Percentiles rank a stretch among this genome's conserved stretches.
Conservation (phyloP, 1,284 basidiomycete genomes). For the Naganishia cerealis region DNA sequence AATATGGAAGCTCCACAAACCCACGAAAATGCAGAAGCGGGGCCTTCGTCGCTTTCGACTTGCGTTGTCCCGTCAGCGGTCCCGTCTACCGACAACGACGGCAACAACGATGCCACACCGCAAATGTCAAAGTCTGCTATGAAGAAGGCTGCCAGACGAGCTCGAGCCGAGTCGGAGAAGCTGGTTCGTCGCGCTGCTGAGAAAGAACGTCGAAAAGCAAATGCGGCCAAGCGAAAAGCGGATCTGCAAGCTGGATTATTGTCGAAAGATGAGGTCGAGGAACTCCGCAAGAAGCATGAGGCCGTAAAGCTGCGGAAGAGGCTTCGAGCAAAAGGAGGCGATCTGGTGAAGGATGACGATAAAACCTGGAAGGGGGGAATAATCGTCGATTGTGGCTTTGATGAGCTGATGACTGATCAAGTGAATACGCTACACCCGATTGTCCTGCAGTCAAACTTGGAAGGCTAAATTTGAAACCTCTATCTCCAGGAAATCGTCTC, state of each 20-base stretch:
- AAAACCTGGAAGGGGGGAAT: constrained; percentile 65
- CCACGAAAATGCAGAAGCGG: constrained; percentile 11
- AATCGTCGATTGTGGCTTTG: constrained; percentile 89
- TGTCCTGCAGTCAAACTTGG: constrained; percentile 1
- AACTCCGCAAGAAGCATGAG: constrained; percentile 45
- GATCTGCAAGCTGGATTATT: constrained; percentile 48
- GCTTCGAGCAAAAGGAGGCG: constrained; percentile 43
- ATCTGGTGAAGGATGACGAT: constrained; percentile 52
- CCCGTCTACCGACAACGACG: neutral
- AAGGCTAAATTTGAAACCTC: neutral
- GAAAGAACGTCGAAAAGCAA: constrained; percentile 48
- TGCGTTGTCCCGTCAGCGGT: neutral
- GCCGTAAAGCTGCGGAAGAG: constrained; percentile 60
- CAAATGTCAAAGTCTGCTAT: constrained; percentile 73
- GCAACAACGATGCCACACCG: constrained; percentile 19
- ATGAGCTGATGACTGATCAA: constrained; percentile 90
- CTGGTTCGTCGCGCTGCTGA: constrained; percentile 72
- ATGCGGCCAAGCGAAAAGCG: constrained; percentile 60
- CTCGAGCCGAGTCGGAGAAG: constrained; percentile 67
- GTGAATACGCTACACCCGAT: constrained; percentile 58
- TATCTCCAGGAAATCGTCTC: constrained; percentile 77
- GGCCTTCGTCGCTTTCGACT: constrained; percentile 5
- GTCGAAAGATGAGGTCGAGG: constrained; percentile 36
- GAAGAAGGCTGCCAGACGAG: constrained; percentile 71
- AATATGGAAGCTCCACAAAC: constrained; percentile 2